phyloP scores from a whole-genome alignment of 2,329 filamentous ascomycete genomes.

The Exophiala sp. region DNA sequence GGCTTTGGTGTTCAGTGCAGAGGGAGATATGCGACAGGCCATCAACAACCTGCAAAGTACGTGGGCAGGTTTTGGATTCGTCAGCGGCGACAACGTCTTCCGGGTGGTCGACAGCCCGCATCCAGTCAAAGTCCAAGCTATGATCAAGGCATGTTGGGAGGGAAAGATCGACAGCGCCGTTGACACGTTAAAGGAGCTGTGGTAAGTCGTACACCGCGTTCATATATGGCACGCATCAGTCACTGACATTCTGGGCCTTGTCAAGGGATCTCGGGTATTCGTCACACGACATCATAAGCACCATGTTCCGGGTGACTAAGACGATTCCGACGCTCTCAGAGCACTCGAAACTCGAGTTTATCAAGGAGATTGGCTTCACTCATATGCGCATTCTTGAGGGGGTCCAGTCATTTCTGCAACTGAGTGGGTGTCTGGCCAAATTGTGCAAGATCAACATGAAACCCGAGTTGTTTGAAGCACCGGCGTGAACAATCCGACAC shows the following conservation, averaged over 20 bases:
- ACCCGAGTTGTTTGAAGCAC: constrained; percentile 64
- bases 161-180: constrained; percentile 82
- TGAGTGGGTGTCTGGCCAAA: constrained; percentile 85
- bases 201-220: constrained; percentile 45
- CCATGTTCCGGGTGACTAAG: constrained; percentile 98
- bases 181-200: constrained; percentile 80
- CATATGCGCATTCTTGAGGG: constrained; percentile 99
- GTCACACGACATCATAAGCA: constrained; percentile 98
- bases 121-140: constrained; percentile 95
- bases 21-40: constrained; percentile 97
- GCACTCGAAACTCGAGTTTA: constrained; percentile 93
- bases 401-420: constrained; percentile 86
- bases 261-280: constrained; percentile 75
- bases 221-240: constrained; percentile 15
- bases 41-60: constrained; percentile 98
- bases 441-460: constrained; percentile 97
- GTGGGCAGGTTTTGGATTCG: constrained; percentile 85
- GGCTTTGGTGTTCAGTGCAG: constrained; percentile 92
- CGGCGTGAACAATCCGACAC: constrained; percentile 5
- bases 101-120: constrained; percentile 95
- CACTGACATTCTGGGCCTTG: constrained; percentile 6
- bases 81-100: constrained; percentile 98
- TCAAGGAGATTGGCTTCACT: constrained; percentile 97
- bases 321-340: constrained; percentile 87
- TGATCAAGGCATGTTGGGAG: constrained; percentile 96